phyloP scores from a whole-genome alignment of 345 rosid species.

The Turritis glabra region DNA sequence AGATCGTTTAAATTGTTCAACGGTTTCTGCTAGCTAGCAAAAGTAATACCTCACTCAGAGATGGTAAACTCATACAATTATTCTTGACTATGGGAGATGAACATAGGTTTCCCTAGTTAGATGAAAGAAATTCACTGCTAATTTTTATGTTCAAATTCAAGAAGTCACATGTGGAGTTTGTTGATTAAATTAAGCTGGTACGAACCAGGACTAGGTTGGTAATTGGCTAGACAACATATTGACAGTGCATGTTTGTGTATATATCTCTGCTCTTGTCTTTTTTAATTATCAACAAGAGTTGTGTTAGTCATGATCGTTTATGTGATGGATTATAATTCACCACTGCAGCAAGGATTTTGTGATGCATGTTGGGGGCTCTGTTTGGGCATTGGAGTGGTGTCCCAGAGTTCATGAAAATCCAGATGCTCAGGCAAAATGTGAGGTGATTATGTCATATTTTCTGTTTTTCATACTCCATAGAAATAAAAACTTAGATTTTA shows the following conservation, averaged over 20 bases:
- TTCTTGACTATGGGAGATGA: conserved; percentile 12
- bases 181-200: neutral
- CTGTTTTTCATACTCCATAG: neutral
- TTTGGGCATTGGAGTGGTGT: conserved; percentile 96
- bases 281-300: neutral
- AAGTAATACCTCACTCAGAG: neutral
- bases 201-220: neutral
- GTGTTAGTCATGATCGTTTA: neutral
- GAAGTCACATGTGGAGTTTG: neutral
- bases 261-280: neutral
- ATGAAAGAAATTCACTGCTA: conserved; percentile 9
- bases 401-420: conserved; percentile 59
- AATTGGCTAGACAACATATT: conserved; percentile 1
- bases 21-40: neutral
- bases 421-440: conserved; percentile 53
- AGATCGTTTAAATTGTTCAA: neutral
- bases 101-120: neutral
- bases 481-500: conserved; percentile 7
- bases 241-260: conserved; percentile 7
- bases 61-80: conserved; percentile 3
- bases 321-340: conserved; percentile 11
- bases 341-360: conserved; percentile 79
- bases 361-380: conserved; percentile 82
- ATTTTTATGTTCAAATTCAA: neutral
- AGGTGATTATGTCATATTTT: conserved; percentile 52